Base-by-base conservation (phyloP, 441 rosid genomes). In the Mallotus japonicus region DNA sequence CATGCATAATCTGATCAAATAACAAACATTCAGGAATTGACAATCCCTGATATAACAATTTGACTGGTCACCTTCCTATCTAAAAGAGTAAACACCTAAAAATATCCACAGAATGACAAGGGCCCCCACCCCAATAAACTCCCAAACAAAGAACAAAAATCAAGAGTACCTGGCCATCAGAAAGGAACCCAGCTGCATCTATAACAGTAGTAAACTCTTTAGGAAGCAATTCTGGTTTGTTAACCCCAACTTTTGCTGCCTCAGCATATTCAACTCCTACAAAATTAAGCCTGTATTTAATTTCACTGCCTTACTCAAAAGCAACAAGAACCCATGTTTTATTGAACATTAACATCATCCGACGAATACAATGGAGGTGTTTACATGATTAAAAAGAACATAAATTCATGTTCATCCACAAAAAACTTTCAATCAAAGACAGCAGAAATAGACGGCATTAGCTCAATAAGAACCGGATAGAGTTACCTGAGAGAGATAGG, bases 141-240 rank as follows among this genome's bases (percentile, higher is more conserved):
- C 34, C 61, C 20, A 63, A 19, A 51, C n/a, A 40, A 2, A 28
- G 19, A 40, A 68, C 32, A 17, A 51, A 81, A 62, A 72, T 65
- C 42, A 54, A 76, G 49, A 71, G 14, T 11, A 89, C 97, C 95
- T 95, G 99, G 78, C 97, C 97, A 73, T 87, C 88, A 42, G 99
- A 95, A 75, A 95, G 97, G 79, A 95, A 90, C 32, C 90, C 97
- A 17, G 99, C 97, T 3, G 86, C 94, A 82, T 95, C 99, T 70
- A 95, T 92, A 15, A 95, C 93, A 11, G 96, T 62, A 74, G 92
- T 83, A 84, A 86, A 95, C 83, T 91, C 94, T 77, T 77, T 83
- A 68, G 99, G 97, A 40, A 95, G 94, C 82, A 95, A 82, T 74
- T 90, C 97, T 47, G 97, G 99, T 85, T 92, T 92, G 89, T 95